These are phyloP conservation scores for Pogostemon cablin DNA, from an alignment of 257 asterid species.

Conservation along the genomic window DNA sequence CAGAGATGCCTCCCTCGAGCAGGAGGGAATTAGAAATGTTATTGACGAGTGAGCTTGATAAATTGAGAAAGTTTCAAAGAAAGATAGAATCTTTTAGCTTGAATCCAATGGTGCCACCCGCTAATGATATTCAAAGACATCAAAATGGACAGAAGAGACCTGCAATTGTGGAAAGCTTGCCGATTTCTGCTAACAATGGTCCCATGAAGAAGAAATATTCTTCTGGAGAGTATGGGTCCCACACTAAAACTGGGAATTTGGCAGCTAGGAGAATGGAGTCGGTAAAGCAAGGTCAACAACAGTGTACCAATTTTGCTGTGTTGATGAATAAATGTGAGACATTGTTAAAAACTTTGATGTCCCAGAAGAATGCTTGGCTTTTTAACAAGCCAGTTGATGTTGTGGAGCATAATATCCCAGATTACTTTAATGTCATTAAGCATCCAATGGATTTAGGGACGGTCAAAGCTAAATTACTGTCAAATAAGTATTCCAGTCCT, in stretches of 20 bases:
- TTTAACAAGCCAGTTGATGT: slow-evolving; percentile 80
- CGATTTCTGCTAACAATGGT: slow-evolving; percentile 37
- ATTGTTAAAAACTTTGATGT: slow-evolving; percentile 55
- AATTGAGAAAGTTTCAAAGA: slow-evolving; percentile 62
- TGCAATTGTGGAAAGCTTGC: slow-evolving; percentile 45
- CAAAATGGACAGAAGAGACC: slow-evolving; percentile 54
- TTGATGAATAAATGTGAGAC: slow-evolving; percentile 74
- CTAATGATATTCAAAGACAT: slow-evolving; percentile 45
- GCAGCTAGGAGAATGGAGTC: slow-evolving; percentile 45
- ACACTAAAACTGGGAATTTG: slow-evolving; percentile 52
- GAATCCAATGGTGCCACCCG: slow-evolving; percentile 38
- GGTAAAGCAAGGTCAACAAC: slow-evolving; percentile 39
- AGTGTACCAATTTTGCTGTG: slow-evolving; percentile 45
- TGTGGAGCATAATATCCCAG: slow-evolving; percentile 66
- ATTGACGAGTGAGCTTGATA: slow-evolving; percentile 70
- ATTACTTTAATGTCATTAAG: slow-evolving; percentile 69
- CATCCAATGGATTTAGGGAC: slow-evolving; percentile 98
- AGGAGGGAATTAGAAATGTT: slow-evolving; percentile 57
- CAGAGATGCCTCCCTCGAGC: slow-evolving; percentile 62
- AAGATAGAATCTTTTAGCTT: slow-evolving; percentile 47
- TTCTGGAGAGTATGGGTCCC: slow-evolving; percentile 60
- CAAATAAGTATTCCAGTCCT: slow-evolving; percentile 59
- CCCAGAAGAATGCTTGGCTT: slow-evolving; percentile 61
- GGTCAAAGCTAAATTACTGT: slow-evolving; percentile 52
- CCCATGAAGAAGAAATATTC: slow-evolving; percentile 49